Percentiles rank a stretch among this genome's conserved stretches.
These are phyloP conservation scores for Aspergillus sp. DNA, from an alignment of 2,329 filamentous ascomycete genomes.

Conservation along the genomic window DNA sequence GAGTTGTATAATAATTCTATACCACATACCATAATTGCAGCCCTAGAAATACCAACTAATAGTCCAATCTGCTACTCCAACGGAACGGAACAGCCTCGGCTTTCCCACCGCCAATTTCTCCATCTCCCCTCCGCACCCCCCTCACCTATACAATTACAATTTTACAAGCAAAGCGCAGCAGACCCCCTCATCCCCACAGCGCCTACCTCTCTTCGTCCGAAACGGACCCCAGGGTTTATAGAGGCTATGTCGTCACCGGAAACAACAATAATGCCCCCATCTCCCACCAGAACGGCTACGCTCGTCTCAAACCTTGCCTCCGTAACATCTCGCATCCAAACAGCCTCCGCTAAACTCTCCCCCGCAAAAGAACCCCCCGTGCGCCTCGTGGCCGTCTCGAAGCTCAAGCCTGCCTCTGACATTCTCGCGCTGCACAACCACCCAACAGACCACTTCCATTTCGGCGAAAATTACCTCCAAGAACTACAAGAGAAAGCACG, in stretches of 20 bases:
- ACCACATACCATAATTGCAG: not conserved
- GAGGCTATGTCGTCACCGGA: slow-evolving; percentile 10
- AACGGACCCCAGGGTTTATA: not conserved
- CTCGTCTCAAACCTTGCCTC: slow-evolving; percentile 63
- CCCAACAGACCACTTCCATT: slow-evolving; percentile 66
- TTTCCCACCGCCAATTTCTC: not conserved
- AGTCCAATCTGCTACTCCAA: not conserved
- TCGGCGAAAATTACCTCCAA: slow-evolving; percentile 95
- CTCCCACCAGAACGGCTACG: slow-evolving; percentile 59
- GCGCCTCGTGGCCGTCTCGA: slow-evolving; percentile 90
- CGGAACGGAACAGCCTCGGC: not conserved
- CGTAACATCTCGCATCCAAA: slow-evolving; percentile 59
- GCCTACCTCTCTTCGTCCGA: not conserved
- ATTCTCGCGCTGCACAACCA: slow-evolving; percentile 76
- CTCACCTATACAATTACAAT: not conserved
- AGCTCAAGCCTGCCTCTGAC: slow-evolving; percentile 90
- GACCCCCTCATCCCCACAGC: too few relatives aligned
- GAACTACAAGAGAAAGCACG: slow-evolving; percentile 84
- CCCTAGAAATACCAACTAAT: too few relatives aligned
- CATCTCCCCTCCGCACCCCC: not conserved
- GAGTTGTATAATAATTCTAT: not conserved
- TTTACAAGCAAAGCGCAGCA: not conserved
- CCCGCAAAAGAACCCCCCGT: slow-evolving; percentile 23
- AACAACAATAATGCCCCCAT: slow-evolving; percentile 51
- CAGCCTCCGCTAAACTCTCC: slow-evolving; percentile 42